Base-by-base conservation (phyloP, 2,329 filamentous ascomycete genomes). In the Botrytis paeoniae region DNA sequence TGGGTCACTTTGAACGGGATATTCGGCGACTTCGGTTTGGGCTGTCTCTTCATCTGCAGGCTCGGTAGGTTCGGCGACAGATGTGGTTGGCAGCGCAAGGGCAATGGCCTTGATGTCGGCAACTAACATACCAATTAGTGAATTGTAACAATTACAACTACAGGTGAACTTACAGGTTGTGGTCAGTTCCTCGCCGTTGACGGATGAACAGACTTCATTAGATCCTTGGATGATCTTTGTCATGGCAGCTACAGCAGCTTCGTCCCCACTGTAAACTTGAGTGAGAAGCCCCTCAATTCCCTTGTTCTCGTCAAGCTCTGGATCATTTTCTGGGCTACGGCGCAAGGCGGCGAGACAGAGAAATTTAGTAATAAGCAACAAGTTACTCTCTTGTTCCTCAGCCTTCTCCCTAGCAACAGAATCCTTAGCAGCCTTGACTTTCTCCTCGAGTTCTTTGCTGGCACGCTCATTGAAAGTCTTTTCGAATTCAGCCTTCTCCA, bases 241-340 rank as follows among this genome's bases (percentile, higher is more conserved):
- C 83, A 94, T 94, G 73, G 92, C 89, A 71, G 88, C 84, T 37
- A 96, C 92, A 69, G 92, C 93, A 77, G 85, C 86, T 76, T 92
- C 88, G 79, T 95, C 92, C 64, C 93, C 93, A 63, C 89, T 89
- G 82, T 97, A 96, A 45, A 96, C 91, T 74, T 91, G 87, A 64
- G 94, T 85, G 73, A 97, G 85, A 48, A 93, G 90, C 70, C 93
- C 93, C 83, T 97, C 93, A 74, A 96, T 90, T 51, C 93, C 93
- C 82, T 90, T 89, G 82, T 91, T 93, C 84, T 95, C 92, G 73
- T 94, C 92, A 8, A 87, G 82, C 59, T 85, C 83, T 65, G 88
- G 86, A 77, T 92, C 87, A 71, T 85, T 87, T 76, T 92, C 86
- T 60, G 87, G 92, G 32, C 89, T 86, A 78, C 92, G 88, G 77